phyloP scores from a whole-genome alignment of 2,329 filamentous ascomycete genomes.

The Leptographium wingfieldii region DNA sequence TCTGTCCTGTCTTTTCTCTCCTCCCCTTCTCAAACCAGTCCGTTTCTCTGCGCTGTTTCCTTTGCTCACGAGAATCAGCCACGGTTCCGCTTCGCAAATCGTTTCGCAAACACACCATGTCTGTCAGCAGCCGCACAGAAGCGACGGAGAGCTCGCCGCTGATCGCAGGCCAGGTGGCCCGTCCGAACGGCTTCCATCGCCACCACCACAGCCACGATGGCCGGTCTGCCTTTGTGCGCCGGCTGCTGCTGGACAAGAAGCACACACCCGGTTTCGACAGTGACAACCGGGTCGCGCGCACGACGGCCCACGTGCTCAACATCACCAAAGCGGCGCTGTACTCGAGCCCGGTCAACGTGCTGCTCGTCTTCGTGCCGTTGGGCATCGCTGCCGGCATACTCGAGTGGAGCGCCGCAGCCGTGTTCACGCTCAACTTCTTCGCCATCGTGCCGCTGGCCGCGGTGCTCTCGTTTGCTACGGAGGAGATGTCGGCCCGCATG shows the following conservation, averaged over 20 bases:
- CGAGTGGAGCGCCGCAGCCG: slow-evolving; percentile 50
- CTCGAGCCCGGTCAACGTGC: slow-evolving; percentile 53
- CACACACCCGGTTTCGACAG: slow-evolving; percentile 41
- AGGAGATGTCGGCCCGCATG: slow-evolving; percentile 60
- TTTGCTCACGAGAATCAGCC: not conserved
- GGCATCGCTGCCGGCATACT: slow-evolving; percentile 55
- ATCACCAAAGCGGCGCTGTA: slow-evolving; percentile 43
- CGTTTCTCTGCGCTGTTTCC: not conserved
- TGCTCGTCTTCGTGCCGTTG: slow-evolving; percentile 61
- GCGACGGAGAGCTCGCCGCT: slow-evolving; percentile 27
- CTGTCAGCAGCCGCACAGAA: not conserved
- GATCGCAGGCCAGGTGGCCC: slow-evolving; percentile 13
- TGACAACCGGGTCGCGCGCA: slow-evolving; percentile 30
- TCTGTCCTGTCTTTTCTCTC: not conserved
- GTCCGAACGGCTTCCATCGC: not conserved
- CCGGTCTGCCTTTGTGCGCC: slow-evolving; percentile 14
- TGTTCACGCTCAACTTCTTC: slow-evolving; percentile 70
- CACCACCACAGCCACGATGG: not conserved
- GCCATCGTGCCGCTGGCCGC: slow-evolving; percentile 82
- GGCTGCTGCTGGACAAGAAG: slow-evolving; percentile 31
- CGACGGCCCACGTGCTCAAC: slow-evolving; percentile 38
- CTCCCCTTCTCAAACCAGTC: not conserved
- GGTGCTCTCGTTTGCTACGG: slow-evolving; percentile 74
- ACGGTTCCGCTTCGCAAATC: not conserved
- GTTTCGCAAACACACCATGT: not conserved